Conservation (phyloP, 148 eudicot species). For the Chenopodium berlandieri region DNA sequence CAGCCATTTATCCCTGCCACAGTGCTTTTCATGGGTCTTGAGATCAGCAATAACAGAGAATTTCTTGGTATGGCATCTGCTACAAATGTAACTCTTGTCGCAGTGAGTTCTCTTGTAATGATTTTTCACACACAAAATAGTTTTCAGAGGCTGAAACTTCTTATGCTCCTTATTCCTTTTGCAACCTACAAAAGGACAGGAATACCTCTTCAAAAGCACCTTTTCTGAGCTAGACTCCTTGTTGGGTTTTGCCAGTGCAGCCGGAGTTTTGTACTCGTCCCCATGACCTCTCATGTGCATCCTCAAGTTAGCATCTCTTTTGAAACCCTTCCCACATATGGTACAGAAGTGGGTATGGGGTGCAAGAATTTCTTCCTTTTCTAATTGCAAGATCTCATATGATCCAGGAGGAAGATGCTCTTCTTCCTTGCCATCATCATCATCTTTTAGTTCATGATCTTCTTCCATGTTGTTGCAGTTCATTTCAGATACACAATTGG, state of each 20-base stretch:
- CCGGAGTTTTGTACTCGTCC: slow-evolving; percentile 85
- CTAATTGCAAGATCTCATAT: slow-evolving; percentile 84
- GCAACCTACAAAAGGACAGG: slow-evolving; percentile 87
- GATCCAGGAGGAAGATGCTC: slow-evolving; percentile 93
- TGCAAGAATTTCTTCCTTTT: slow-evolving; percentile 91
- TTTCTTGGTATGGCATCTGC: slow-evolving; percentile 83
- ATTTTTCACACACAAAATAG: slow-evolving; percentile 89
- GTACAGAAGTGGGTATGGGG: slow-evolving; percentile 97
- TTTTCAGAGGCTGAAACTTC: slow-evolving; percentile 86
- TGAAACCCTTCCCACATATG: slow-evolving; percentile 94
- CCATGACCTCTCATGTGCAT: slow-evolving; percentile 99
- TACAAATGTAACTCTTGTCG: slow-evolving; percentile 87
- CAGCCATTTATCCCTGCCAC: slow-evolving; percentile 94
- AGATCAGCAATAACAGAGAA: slow-evolving; percentile 96
- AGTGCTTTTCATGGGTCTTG: slow-evolving; percentile 95
- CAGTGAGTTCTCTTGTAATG: slow-evolving; percentile 97
- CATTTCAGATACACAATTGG: slow-evolving; percentile 33
- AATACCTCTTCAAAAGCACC: slow-evolving; percentile 74
- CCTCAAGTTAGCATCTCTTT: slow-evolving; percentile 88
- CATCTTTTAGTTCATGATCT: slow-evolving; percentile 75
- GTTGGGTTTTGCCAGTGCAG: slow-evolving; percentile 91
- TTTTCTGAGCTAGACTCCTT: slow-evolving; percentile 66
- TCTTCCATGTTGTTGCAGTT: slow-evolving; percentile 42
- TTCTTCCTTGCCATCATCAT: slow-evolving; percentile 84
- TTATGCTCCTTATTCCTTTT: slow-evolving; percentile 92